Conservation (phyloP, 345 rosid genomes). For the Erodium maritimum region DNA sequence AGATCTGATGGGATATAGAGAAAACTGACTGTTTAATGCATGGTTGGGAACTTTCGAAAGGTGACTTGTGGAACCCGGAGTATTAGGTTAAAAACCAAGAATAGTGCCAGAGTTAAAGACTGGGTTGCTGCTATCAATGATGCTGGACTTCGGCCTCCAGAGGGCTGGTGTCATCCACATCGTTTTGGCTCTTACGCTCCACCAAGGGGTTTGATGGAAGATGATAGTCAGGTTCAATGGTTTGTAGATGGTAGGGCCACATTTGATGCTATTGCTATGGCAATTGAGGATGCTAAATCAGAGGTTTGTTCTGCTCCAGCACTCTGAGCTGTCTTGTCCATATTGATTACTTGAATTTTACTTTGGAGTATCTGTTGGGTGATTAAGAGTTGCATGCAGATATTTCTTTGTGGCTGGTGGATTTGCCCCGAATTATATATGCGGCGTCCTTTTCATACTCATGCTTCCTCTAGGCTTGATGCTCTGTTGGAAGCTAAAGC, state of each 20-base stretch:
- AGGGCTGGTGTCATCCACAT: slow-evolving; percentile 99
- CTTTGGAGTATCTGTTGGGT: slow-evolving; percentile 14
- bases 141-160: slow-evolving; percentile 94
- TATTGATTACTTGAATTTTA: slow-evolving; percentile 1
- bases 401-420: slow-evolving; percentile 99
- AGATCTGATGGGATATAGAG: slow-evolving; percentile 6
- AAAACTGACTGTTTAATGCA: slow-evolving; percentile 31
- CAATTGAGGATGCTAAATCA: slow-evolving; percentile 90
- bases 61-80: slow-evolving; percentile 83
- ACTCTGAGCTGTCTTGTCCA: slow-evolving; percentile 8
- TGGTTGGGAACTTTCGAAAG: slow-evolving; percentile 45
- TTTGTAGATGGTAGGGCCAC: slow-evolving; percentile 92
- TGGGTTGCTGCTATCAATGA: slow-evolving; percentile 96
- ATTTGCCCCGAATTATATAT: slow-evolving; percentile 95
- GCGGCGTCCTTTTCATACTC: slow-evolving; percentile 68
- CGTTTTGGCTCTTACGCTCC: slow-evolving; percentile 98
- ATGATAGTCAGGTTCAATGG: slow-evolving; percentile 98
- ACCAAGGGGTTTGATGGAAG: slow-evolving; percentile 92
- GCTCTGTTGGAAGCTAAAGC: slow-evolving; percentile 89
- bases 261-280: slow-evolving; percentile 80
- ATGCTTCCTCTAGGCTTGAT: slow-evolving; percentile 78
- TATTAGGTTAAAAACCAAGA: slow-evolving; percentile 69
- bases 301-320: slow-evolving; percentile 52
- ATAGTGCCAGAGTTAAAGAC: slow-evolving; percentile 74
- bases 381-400: slow-evolving; percentile 41